Evolutionary conservation across 2,329 filamentous ascomycete genomes (phyloP).

Genomic region (Pyrenochaeta sp.): DNA sequence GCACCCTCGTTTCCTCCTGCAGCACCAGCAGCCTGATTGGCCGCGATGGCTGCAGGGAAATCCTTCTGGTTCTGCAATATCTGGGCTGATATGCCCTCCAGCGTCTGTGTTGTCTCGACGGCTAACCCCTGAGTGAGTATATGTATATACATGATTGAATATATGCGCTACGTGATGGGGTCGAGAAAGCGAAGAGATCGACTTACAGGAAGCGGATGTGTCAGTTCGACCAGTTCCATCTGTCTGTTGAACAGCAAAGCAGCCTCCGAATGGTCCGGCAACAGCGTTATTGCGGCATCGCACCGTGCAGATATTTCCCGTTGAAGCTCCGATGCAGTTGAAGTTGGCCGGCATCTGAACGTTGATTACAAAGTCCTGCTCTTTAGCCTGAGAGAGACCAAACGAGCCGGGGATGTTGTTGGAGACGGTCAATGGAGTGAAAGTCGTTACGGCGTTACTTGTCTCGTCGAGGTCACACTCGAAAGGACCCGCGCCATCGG

Average conservation of each 20-base stretch:
- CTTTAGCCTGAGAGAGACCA: conserved; percentile 64
- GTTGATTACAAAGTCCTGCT: conserved; percentile 64
- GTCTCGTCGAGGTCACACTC: conserved; percentile 69
- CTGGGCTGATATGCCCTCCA: conserved; percentile 58
- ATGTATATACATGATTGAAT: conserved; percentile 20
- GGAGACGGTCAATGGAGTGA: conserved; percentile 60
- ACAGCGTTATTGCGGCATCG: conserved; percentile 67
- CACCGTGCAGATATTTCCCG: conserved; percentile 69
- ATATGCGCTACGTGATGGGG: conserved; percentile 3
- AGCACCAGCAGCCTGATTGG: conserved; percentile 55
- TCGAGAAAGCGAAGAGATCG: not conserved
- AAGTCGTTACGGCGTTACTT: conserved; percentile 55
- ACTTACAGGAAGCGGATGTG: conserved; percentile 37
- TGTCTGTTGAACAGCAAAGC: conserved; percentile 65
- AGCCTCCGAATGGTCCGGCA: conserved; percentile 70
- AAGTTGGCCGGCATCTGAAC: conserved; percentile 64
- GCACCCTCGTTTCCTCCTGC: conserved; percentile 46
- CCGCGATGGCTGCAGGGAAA: conserved; percentile 56
- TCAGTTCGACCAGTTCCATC: conserved; percentile 48
- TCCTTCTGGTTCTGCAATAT: conserved; percentile 61
- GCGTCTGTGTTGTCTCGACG: conserved; percentile 57
- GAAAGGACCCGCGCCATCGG: conserved; percentile 71
- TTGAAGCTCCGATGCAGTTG: conserved; percentile 60
- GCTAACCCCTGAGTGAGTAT: conserved; percentile 34
- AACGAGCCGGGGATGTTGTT: conserved; percentile 68